Conservation (phyloP, 139 green algal species). For the Micromonas commoda region DNA sequence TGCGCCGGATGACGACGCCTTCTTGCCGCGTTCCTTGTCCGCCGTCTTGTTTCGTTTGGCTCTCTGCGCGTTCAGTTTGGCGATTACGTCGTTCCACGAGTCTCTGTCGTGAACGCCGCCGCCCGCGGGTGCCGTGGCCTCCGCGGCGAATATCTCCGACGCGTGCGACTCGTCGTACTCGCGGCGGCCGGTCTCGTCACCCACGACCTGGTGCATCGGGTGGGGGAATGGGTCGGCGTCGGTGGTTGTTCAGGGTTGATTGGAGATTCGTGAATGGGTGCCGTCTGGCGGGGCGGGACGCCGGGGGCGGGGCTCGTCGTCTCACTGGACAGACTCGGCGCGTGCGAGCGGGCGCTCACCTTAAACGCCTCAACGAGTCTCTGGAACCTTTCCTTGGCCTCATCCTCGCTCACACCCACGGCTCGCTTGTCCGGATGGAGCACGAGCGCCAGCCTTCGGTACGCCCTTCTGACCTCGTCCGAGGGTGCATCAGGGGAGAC, state of each 20-base stretch:
- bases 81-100: neutral
- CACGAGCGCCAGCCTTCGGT: constrained; percentile 30
- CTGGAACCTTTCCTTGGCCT: neutral
- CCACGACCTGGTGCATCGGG: neutral
- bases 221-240: too few relatives aligned
- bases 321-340: too few relatives aligned
- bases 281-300: neutral
- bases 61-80: too few relatives aligned
- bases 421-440: constrained; percentile 30
- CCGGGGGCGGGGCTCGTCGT: too few relatives aligned
- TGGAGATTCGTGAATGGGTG: too few relatives aligned
- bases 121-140: neutral
- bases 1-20: neutral
- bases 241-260: too few relatives aligned
- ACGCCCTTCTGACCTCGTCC: constrained; percentile 32
- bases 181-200: neutral
- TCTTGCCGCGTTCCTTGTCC: neutral
- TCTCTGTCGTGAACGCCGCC: neutral
- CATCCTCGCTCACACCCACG: neutral
- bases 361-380: constrained; percentile 12
- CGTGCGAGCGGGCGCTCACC: too few relatives aligned
- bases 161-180: neutral
- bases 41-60: too few relatives aligned
- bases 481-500: constrained; percentile 23
- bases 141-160: neutral